These are phyloP conservation scores for Corymbia citriodora DNA, from an alignment of 441 rosid genomes.

Conservation along the genomic window DNA sequence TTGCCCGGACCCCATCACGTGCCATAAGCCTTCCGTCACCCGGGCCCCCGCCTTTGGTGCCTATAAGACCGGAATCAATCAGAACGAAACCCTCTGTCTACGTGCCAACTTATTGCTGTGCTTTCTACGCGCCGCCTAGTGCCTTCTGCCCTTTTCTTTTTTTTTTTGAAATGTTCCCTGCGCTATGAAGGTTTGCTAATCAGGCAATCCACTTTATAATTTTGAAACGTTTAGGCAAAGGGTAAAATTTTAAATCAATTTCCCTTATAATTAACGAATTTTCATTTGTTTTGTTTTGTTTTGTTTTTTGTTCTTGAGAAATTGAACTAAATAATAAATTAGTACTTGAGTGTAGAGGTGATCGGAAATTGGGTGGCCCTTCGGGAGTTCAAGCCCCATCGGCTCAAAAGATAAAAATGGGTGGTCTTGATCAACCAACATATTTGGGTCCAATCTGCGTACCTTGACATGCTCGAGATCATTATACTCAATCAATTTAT, in stretches of 20 bases:
- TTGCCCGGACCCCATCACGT: too few species aligned
- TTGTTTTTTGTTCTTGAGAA: not conserved
- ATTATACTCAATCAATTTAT: not conserved
- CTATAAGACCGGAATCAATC: not conserved
- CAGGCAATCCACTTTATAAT: not conserved
- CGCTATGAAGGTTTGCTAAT: too few species aligned
- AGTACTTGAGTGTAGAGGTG: not conserved
- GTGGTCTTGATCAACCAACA: not conserved
- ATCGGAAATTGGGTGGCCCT: not conserved
- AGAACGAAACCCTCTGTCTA: not conserved
- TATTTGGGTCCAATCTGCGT: rapidly evolving
- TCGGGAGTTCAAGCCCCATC: not conserved
- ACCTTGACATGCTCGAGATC: not conserved
- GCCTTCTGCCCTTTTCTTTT: too few species aligned
- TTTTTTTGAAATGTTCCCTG: too few species aligned
- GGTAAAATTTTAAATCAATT: not conserved
- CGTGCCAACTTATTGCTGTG: too few species aligned
- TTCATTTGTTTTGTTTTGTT: too few species aligned
- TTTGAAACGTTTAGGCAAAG: not conserved
- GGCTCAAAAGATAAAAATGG: not conserved
- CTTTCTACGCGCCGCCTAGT: not conserved
- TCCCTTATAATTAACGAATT: not conserved
- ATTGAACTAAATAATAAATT: not conserved
- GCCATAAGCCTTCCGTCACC: too few species aligned
- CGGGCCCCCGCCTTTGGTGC: too few species aligned